Percentiles rank a stretch among this genome's conserved stretches.
Evolutionary conservation across 257 asterid species (phyloP).

Genomic region (Cynanchum wilfordii): DNA sequence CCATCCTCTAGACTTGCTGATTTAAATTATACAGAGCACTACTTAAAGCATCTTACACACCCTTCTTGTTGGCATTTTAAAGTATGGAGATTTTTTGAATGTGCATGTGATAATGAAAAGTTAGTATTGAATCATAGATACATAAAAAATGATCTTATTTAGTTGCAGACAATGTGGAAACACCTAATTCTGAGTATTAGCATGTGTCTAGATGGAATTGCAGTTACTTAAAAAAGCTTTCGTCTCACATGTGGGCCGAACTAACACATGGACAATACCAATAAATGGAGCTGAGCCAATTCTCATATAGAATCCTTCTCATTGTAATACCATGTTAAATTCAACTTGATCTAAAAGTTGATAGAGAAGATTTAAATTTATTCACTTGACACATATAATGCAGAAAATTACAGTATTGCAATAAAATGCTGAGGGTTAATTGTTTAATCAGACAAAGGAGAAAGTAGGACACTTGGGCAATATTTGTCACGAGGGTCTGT

Average conservation of each 20-base stretch:
- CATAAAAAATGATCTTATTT: not conserved
- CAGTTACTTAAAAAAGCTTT: not conserved
- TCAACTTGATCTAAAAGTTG: too few species aligned
- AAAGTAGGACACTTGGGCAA: not conserved
- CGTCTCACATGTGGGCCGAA: too few species aligned
- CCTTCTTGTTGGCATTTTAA: not conserved
- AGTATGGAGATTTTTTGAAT: not conserved
- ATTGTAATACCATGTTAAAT: too few species aligned
- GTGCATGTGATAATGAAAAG: not conserved
- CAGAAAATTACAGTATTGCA: not conserved
- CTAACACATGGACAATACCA: too few species aligned
- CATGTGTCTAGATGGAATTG: not conserved
- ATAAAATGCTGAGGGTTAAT: not conserved
- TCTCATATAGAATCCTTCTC: too few species aligned
- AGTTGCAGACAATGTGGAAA: not conserved
- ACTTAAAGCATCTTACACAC: not conserved
- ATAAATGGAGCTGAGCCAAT: too few species aligned
- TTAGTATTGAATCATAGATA: not conserved
- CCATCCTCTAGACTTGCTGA: not conserved
- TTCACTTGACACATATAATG: not conserved
- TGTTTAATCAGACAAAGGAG: not conserved
- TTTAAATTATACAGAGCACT: not conserved
- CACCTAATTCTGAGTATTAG: not conserved
- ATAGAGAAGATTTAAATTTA: too few species aligned
- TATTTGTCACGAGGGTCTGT: not conserved